Base-by-base conservation (phyloP, 345 rosid genomes). In the Litchi chinensis region DNA sequence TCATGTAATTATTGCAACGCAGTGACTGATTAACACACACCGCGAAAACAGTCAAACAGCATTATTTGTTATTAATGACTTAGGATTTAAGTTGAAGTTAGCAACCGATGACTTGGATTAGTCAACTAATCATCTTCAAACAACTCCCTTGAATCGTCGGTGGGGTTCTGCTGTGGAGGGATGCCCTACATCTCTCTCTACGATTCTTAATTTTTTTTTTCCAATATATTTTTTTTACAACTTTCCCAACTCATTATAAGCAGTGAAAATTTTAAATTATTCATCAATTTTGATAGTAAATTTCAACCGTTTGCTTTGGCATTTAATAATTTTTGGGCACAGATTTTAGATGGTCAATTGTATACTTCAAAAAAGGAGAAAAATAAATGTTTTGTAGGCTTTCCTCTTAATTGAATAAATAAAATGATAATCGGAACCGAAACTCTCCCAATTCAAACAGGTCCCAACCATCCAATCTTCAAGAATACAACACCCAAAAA, bases 41-140 rank as follows among this genome's bases (percentile, higher is more conserved):
- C 78, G 66, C 32, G 52, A 65, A 41, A 71, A 77, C 85, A 74
- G 79, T 74, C 64, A 57, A 52, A 11, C 57, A 52, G 16, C 57
- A 52, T 74, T 40, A 60, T 44, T 68, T 1, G 3, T 32, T 32
- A 65, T 79, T 75, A 68, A 74, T 48, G 80, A 85, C 86, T 82
- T 85, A 77, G 71, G 88, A 78, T 82, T 85, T 75, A 85, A 84
- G 79, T 69, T 77, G 43, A 70, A 76, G 57, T 44, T 19, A 43
- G 26, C 70, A 22, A 60, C 56, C 15, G 60, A 12, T 19, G 77
- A 74, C 41, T 22, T 13, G 62, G 78, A 75, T 75, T 65, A 3
- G 46, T 75, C n/a, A 65, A 48, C 63, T 48, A 75, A 48, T 75
- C 19, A 10, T 41, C 13, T 57, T 59, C 67, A 18, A 19, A 57